Evolutionary conservation across 371 early-diverging fungal species (phyloP).

Genomic region (Massospora cicadina): DNA sequence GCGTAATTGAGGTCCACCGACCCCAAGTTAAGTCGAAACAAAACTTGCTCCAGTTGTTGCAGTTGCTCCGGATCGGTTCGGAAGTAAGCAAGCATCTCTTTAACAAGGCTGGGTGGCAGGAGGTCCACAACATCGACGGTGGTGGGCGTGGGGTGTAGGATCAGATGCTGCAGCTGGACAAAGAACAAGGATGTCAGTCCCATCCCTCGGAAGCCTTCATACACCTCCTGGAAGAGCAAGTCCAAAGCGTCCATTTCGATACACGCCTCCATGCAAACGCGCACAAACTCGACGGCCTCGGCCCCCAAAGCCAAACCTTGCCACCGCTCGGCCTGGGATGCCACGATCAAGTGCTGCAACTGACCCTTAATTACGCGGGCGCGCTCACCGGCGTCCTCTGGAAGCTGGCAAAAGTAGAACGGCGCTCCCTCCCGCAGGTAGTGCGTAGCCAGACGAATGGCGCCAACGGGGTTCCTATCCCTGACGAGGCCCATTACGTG

Average conservation of each 20-base stretch:
- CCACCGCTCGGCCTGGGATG: not conserved
- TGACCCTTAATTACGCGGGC: not conserved
- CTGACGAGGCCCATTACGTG: not conserved
- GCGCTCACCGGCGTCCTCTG: not conserved
- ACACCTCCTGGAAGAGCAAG: not conserved
- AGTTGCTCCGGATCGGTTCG: not conserved
- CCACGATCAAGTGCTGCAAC: constrained; percentile 1
- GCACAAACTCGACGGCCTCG: not conserved
- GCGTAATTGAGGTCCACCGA: not conserved
- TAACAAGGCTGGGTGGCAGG: not conserved
- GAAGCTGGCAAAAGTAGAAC: constrained; percentile 7
- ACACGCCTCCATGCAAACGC: not conserved
- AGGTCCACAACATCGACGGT: not conserved
- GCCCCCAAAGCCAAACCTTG: not conserved
- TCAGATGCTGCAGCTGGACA: not conserved
- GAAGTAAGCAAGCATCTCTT: not conserved
- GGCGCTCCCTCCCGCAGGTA: constrained; percentile 1
- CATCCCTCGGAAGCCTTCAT: not conserved
- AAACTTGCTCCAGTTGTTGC: not conserved
- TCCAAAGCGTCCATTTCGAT: not conserved
- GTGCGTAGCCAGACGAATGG: not conserved
- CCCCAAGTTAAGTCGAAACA: not conserved
- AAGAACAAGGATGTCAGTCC: not conserved
- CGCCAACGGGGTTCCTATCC: not conserved
- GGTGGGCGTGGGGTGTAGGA: constrained; percentile 1